Evolutionary conservation across 2,329 filamentous ascomycete species (phyloP).

Genomic region (Fusarium lateritium): DNA sequence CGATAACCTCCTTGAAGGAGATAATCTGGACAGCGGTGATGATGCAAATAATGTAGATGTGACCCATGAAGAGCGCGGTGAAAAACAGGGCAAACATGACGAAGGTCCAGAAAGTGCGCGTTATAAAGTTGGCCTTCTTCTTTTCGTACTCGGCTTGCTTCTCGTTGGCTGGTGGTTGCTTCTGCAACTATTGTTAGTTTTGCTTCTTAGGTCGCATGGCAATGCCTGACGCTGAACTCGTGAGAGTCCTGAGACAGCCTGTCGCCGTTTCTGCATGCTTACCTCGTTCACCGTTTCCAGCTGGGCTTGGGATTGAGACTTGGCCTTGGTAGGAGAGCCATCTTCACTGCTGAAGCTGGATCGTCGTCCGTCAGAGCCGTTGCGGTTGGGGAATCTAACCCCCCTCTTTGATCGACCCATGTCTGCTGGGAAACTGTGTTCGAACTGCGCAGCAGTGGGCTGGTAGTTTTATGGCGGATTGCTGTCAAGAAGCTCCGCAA

Average conservation of each 20-base stretch:
- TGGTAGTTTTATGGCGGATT: conserved; percentile 3
- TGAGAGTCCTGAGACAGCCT: background rate
- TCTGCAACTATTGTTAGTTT: conserved; percentile 53
- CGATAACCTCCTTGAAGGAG: conserved; percentile 99
- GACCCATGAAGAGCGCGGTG: conserved; percentile 90
- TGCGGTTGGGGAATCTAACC: conserved; percentile 68
- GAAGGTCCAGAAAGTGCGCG: conserved; percentile 96
- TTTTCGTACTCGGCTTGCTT: conserved; percentile 86
- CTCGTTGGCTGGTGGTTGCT: conserved; percentile 59
- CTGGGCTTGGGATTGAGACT: conserved; percentile 48
- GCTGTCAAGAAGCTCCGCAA: conserved; percentile 12
- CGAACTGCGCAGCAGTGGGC: conserved; percentile 11
- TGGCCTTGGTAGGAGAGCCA: conserved; percentile 54
- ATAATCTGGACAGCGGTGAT: conserved; percentile 96
- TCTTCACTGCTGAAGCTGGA: conserved; percentile 80
- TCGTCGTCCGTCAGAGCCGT: conserved; percentile 68
- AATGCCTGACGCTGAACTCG: background rate
- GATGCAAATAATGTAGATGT: conserved; percentile 96
- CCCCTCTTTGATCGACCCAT: conserved; percentile 63
- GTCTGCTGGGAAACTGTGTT: conserved; percentile 25
- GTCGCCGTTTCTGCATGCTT: conserved; percentile 18
- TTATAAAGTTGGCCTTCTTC: conserved; percentile 98
- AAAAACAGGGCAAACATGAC: conserved; percentile 98
- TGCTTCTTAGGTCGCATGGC: background rate
- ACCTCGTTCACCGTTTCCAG: conserved; percentile 57